Conservation (phyloP, 495 filamentous ascomycete species). For the Penicillium lagena region DNA sequence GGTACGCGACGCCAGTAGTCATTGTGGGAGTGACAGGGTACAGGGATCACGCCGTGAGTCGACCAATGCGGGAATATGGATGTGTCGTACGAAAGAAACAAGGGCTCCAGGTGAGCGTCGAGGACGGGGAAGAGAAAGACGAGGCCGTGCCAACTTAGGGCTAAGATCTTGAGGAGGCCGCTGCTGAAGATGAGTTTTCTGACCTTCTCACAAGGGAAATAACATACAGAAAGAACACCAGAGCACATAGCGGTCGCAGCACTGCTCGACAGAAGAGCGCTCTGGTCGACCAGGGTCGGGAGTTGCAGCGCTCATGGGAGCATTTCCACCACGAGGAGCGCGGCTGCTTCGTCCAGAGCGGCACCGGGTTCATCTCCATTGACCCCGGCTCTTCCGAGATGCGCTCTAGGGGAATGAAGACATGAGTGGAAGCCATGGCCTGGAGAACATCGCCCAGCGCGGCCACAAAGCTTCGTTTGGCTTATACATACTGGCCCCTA, state of each 20-base stretch:
- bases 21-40: constrained; percentile 54
- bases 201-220: neutral
- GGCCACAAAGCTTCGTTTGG: too few relatives aligned
- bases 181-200: neutral
- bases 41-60: constrained; percentile 7
- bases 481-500: too few relatives aligned
- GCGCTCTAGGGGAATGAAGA: too few relatives aligned
- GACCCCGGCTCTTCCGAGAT: too few relatives aligned
- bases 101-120: constrained; percentile 6
- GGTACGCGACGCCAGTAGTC: constrained; percentile 60
- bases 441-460: too few relatives aligned
- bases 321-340: constrained; percentile 4
- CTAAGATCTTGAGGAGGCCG: constrained; percentile 4
- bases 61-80: constrained; percentile 8
- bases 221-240: constrained; percentile 5
- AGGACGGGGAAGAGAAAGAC: neutral
- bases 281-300: neutral
- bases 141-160: neutral
- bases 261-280: neutral
- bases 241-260: constrained; percentile 1
- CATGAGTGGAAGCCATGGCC: too few relatives aligned
- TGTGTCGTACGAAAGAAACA: too few relatives aligned
- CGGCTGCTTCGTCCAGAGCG: too few relatives aligned
- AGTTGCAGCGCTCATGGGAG: constrained; percentile 1
- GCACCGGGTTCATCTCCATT: too few relatives aligned